Evolutionary conservation across 306 rosid species (phyloP).

Genomic region (Lagenaria siceraria): DNA sequence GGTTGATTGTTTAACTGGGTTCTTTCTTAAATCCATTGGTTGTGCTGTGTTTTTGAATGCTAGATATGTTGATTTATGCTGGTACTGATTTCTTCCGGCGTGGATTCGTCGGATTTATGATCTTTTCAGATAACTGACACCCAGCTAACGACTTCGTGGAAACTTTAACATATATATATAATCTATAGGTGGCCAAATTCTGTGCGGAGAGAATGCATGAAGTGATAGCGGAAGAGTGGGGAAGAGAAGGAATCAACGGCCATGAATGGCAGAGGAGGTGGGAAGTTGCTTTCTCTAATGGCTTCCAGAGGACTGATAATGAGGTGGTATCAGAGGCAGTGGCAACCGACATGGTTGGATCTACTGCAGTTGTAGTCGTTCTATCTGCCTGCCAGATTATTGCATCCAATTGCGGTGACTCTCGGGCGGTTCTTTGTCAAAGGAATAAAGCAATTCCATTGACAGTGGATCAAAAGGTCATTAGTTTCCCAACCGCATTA

Average conservation of each 20-base stretch:
- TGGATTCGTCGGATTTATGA: neutral
- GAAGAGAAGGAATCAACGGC: conserved; percentile 20
- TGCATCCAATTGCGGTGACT: conserved; percentile 80
- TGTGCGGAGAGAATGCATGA: conserved; percentile 75
- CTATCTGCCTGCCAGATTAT: conserved; percentile 86
- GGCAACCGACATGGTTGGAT: conserved; percentile 92
- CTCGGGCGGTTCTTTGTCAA: conserved; percentile 71
- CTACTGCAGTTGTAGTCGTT: conserved; percentile 65
- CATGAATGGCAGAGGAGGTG: conserved; percentile 68
- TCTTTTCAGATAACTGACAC: conserved; percentile 7
- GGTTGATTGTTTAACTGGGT: neutral
- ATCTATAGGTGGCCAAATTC: conserved; percentile 64
- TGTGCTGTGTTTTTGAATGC: neutral
- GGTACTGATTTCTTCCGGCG: neutral
- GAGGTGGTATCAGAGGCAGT: conserved; percentile 29
- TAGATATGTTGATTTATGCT: neutral
- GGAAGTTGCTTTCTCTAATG: conserved; percentile 53
- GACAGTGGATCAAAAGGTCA: conserved; percentile 87
- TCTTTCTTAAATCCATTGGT: neutral
- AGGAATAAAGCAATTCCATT: conserved; percentile 63
- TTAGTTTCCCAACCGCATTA: neutral
- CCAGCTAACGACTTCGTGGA: conserved; percentile 12
- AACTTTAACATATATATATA: conserved; percentile 7
- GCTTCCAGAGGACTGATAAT: conserved; percentile 64
- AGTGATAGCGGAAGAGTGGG: conserved; percentile 76